Conservation (phyloP, 2,329 filamentous ascomycete species). For the Arachnomyces sp. region DNA sequence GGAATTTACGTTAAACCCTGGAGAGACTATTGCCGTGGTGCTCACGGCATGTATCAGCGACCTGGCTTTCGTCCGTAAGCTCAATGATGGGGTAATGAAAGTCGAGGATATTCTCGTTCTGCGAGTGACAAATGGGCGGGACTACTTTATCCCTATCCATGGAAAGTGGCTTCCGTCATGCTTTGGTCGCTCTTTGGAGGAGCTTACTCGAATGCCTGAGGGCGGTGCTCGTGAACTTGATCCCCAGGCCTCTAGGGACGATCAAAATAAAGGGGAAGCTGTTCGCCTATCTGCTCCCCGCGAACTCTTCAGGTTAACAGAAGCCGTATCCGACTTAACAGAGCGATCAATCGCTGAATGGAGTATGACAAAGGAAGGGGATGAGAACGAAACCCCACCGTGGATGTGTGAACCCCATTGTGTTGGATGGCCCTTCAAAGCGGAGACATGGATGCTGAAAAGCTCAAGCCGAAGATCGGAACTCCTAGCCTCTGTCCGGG, state of each 20-base stretch:
- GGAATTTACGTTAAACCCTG: constrained; percentile 67
- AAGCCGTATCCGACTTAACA: constrained; percentile 58
- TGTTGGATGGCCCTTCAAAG: constrained; percentile 52
- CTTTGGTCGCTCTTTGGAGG: constrained; percentile 78
- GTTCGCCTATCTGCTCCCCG: constrained; percentile 68
- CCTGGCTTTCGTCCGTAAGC: constrained; percentile 52
- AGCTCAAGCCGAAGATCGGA: constrained; percentile 33
- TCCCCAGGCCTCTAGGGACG: constrained; percentile 16
- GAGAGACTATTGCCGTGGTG: constrained; percentile 66
- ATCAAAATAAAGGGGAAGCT: constrained; percentile 31
- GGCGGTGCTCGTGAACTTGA: constrained; percentile 62
- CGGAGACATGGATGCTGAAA: constrained; percentile 40
- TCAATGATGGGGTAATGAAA: constrained; percentile 59
- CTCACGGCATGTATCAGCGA: constrained; percentile 60
- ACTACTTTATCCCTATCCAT: constrained; percentile 80
- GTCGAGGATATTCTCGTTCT: constrained; percentile 86
- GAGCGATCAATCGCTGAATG: constrained; percentile 54
- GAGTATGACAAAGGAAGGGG: constrained; percentile 47
- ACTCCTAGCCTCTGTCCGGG: constrained; percentile 40
- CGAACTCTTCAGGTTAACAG: constrained; percentile 82
- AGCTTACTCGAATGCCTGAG: constrained; percentile 77
- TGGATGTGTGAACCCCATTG: constrained; percentile 43
- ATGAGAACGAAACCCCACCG: constrained; percentile 31
- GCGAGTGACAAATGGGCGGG: constrained; percentile 71
- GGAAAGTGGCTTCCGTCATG: constrained; percentile 73